phyloP scores from a whole-genome alignment of 768 basidiomycete species.

The Ramaria sp. region DNA sequence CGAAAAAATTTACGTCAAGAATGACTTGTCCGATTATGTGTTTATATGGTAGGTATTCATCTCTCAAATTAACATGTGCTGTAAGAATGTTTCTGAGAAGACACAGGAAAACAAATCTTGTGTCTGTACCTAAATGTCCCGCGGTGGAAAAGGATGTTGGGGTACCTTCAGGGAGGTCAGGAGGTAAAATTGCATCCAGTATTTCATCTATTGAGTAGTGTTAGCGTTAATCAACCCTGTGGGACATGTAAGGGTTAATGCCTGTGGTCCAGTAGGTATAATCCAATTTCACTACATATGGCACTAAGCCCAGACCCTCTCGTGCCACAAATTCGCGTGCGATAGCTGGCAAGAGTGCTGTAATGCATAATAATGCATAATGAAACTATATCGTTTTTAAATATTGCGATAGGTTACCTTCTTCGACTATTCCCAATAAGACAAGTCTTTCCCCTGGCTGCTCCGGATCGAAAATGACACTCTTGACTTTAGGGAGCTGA shows the following conservation, averaged over 20 bases:
- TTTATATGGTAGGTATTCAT: slow-evolving; percentile 88
- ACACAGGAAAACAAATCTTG: slow-evolving; percentile 1
- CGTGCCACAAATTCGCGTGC: slow-evolving; percentile 42
- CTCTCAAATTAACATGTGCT: slow-evolving; percentile 90
- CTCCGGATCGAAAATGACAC: slow-evolving; percentile 40
- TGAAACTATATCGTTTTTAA: neutral
- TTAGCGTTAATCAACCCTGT: neutral
- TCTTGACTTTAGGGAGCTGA: slow-evolving; percentile 57
- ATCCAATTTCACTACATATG: slow-evolving; percentile 51
- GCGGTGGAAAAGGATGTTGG: slow-evolving; percentile 82
- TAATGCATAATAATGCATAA: neutral
- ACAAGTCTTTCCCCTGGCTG: slow-evolving; percentile 48
- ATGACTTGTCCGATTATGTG: slow-evolving; percentile 85
- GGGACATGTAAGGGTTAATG: slow-evolving; percentile 18
- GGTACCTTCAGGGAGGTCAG: slow-evolving; percentile 62
- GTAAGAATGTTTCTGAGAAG: neutral
- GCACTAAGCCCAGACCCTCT: slow-evolving; percentile 45
- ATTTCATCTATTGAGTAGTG: slow-evolving; percentile 55
- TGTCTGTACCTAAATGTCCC: slow-evolving; percentile 74
- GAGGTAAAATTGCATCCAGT: slow-evolving; percentile 69
- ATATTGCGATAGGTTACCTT: slow-evolving; percentile 34
- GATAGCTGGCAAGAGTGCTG: slow-evolving; percentile 32
- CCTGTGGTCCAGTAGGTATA: slow-evolving; percentile 90
- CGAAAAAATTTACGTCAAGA: slow-evolving; percentile 55
- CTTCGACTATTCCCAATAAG: slow-evolving; percentile 45